Base-by-base conservation (phyloP, 768 basidiomycete genomes). In the Podaxis pistillaris region DNA sequence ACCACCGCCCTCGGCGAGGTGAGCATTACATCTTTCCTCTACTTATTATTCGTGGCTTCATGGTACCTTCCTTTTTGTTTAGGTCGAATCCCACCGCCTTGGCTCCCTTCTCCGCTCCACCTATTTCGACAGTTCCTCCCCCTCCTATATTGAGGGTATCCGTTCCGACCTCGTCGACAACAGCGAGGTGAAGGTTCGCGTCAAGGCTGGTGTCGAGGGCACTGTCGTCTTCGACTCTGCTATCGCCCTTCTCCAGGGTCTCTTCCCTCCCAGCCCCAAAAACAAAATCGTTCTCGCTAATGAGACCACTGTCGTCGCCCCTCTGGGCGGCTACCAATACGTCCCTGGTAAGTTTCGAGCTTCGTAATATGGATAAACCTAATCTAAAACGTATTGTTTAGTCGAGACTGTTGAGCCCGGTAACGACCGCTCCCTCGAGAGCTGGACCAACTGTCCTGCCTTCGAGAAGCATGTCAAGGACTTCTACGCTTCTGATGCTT, bases 361-460 rank as follows among this genome's bases (percentile, higher is more conserved):
- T 33, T 63, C 38, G 11, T 59, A 9, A 63, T 28, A 68, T 58
- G 55, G 51, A 49, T n/a, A 52, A 17, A 6, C 19, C 17, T 22
- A 51, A 36, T 4, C 11, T 26, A 36, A 59, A 33, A 57, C 54
- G 22, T 28, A 22, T 13, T 26, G 4, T 36, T 36, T 59, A 86
- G 90, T 93, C 33, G 89, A 93, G 78, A 92, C 91, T n/a, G 88
- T 94, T 54, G 91, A 93, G 72, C 89, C 92, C 30, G 83, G 81
- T 58, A 91, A 93, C 66, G 90, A 93, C 72, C 86, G 90, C 68
- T 90, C 90, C 24, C 79, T 94, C 64, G 91, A 95, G 76, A 88
- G 88, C 66, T 94, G 90, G 90, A 82, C 81, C 36, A 74, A 81
- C 72, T 81, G 80, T 74, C 82, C 81, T 57, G 79, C 81, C 33